A percentile compares a stretch with the other conserved stretches of the same genome.
These are phyloP conservation scores for Sclerotinia borealis DNA, from an alignment of 2,329 filamentous ascomycete species.

Conservation along the genomic window DNA sequence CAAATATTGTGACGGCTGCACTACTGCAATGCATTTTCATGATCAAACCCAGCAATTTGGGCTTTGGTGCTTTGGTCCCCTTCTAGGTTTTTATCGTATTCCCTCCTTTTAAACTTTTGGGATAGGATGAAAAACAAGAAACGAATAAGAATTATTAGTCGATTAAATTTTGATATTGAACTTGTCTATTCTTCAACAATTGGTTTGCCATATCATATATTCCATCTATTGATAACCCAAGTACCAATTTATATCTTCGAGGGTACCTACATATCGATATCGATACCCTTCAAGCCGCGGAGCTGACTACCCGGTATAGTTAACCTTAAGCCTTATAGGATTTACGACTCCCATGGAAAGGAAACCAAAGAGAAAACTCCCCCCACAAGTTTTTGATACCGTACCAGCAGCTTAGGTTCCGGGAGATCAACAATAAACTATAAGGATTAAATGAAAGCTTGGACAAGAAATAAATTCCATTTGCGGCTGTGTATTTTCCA, in stretches of 20 bases:
- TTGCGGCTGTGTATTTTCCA: neutral
- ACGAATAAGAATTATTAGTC: neutral
- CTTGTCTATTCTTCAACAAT: no score
- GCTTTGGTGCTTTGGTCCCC: neutral
- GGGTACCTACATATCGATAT: neutral
- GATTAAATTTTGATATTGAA: neutral
- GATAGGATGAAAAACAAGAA: neutral
- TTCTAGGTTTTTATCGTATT: neutral
- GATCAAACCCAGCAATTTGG: constrained; percentile 10
- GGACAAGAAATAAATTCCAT: neutral
- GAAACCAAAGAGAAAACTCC: neutral
- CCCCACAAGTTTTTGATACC: neutral
- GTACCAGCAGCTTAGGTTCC: neutral
- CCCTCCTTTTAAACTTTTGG: neutral
- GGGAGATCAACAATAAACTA: constrained; percentile 5
- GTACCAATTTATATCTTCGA: neutral
- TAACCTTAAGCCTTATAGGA: neutral
- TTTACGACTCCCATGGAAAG: neutral
- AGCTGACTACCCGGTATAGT: neutral
- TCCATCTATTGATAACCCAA: no score
- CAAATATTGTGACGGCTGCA: constrained; percentile 2
- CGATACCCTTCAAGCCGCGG: neutral
- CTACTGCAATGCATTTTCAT: neutral
- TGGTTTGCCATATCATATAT: no score
- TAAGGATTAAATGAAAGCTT: neutral